Evolutionary conservation across 2,329 filamentous ascomycete genomes (phyloP).

Genomic region (Thelonectria rubi): DNA sequence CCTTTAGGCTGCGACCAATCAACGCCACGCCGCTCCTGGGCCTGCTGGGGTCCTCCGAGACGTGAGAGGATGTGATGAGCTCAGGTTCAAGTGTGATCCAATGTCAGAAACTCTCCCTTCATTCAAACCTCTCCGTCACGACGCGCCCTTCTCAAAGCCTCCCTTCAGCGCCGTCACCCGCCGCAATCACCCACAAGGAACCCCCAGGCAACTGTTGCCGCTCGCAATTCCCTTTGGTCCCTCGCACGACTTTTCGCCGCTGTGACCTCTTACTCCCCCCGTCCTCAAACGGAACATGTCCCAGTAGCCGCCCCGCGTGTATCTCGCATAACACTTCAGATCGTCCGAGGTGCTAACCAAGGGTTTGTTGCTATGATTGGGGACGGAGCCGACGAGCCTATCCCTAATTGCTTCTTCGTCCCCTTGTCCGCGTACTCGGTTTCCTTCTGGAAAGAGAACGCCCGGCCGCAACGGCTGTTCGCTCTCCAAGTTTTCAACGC

Average conservation of each 20-base stretch:
- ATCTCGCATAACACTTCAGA: constrained; percentile 24
- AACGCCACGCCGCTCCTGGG: constrained; percentile 16
- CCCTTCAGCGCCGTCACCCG: too few relatives aligned
- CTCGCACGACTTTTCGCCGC: background rate
- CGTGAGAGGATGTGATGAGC: constrained; percentile 1
- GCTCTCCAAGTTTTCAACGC: too few relatives aligned
- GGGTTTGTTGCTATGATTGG: constrained; percentile 6
- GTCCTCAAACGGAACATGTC: constrained; percentile 4
- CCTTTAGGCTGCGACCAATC: constrained; percentile 27
- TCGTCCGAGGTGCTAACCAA: constrained; percentile 14
- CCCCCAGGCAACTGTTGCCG: background rate
- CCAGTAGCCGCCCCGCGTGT: constrained; percentile 15
- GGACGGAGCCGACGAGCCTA: background rate
- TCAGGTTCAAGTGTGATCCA: background rate
- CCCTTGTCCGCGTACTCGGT: constrained; percentile 9
- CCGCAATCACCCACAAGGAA: background rate
- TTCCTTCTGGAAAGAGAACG: background rate
- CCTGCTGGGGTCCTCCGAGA: background rate
- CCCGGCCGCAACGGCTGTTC: too few relatives aligned
- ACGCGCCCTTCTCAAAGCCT: background rate
- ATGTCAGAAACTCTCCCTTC: too few relatives aligned
- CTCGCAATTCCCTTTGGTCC: background rate
- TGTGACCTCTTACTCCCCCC: background rate
- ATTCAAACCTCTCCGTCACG: background rate
- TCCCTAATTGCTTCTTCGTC: too few relatives aligned